phyloP scores from a whole-genome alignment of 768 basidiomycete genomes.

The Auricularia cornea region DNA sequence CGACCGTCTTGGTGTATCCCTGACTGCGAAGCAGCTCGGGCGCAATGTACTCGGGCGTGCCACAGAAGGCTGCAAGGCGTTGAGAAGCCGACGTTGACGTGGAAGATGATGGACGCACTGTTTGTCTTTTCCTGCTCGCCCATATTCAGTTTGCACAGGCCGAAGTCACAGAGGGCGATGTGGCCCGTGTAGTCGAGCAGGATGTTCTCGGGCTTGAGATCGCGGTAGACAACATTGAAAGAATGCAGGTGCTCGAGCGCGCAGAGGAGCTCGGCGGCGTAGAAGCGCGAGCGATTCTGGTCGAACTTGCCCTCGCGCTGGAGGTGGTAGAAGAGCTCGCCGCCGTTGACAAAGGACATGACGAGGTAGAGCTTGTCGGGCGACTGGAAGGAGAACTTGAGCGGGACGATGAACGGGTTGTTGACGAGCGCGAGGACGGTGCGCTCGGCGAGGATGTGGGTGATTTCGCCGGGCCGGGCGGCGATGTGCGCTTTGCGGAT shows the following conservation, averaged over 20 bases:
- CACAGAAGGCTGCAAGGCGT: slow-evolving; percentile 71
- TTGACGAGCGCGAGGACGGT: slow-evolving; percentile 96
- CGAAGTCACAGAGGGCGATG: slow-evolving; percentile 96
- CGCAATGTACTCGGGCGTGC: slow-evolving; percentile 97
- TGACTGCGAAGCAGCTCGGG: slow-evolving; percentile 94
- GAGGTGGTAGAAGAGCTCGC: slow-evolving; percentile 95
- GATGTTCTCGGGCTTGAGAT: slow-evolving; percentile 98
- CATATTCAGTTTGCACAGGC: slow-evolving; percentile 95
- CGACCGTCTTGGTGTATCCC: slow-evolving; percentile 96
- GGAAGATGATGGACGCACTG: slow-evolving; percentile 41
- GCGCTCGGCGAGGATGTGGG: slow-evolving; percentile 93
- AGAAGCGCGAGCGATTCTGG: slow-evolving; percentile 88
- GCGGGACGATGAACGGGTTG: slow-evolving; percentile 97
- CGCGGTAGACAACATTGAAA: slow-evolving; percentile 97
- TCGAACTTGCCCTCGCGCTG: slow-evolving; percentile 96
- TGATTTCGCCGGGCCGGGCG: slow-evolving; percentile 91
- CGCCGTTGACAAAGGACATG: slow-evolving; percentile 97
- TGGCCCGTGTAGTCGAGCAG: slow-evolving; percentile 95
- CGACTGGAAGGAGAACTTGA: slow-evolving; percentile 98
- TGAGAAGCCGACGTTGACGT: slow-evolving; percentile 1
- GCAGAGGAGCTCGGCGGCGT: slow-evolving; percentile 93
- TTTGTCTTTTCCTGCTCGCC: slow-evolving; percentile 96
- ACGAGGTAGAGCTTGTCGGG: slow-evolving; percentile 96
- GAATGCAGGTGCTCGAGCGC: slow-evolving; percentile 93
- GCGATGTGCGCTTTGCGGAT: slow-evolving; percentile 98